Conservation (phyloP, 2,329 filamentous ascomycete species). For the Ophiocordyceps camponoti-rufipedis region DNA sequence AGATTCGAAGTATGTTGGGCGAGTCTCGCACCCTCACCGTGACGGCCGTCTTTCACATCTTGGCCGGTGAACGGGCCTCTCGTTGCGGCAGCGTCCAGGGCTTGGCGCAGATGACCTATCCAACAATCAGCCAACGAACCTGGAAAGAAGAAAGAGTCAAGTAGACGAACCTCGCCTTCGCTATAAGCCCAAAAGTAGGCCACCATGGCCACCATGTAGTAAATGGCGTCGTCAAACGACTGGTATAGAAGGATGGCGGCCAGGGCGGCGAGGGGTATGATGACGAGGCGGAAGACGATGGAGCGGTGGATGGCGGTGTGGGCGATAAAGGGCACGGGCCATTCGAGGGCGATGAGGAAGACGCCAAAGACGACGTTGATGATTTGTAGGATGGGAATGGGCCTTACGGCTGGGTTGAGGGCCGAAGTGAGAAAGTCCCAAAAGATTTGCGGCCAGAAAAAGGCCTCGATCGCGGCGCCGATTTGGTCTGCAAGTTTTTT, state of each 20-base stretch:
- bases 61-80: slow-evolving; percentile 6
- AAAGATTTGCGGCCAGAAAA: slow-evolving; percentile 98
- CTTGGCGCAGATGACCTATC: slow-evolving; percentile 46
- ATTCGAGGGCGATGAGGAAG: slow-evolving; percentile 70
- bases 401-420: slow-evolving; percentile 71
- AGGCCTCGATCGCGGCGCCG: slow-evolving; percentile 62
- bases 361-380: slow-evolving; percentile 76
- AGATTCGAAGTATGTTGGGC: not conserved
- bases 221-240: slow-evolving; percentile 77
- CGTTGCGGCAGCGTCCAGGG: slow-evolving; percentile 53
- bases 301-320: slow-evolving; percentile 67
- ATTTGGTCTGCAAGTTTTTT: slow-evolving; percentile 56
- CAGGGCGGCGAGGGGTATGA: slow-evolving; percentile 64
- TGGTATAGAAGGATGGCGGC: slow-evolving; percentile 71
- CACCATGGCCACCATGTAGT: slow-evolving; percentile 70
- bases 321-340: slow-evolving; percentile 64
- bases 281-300: slow-evolving; percentile 66
- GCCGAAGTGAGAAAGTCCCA: slow-evolving; percentile 92
- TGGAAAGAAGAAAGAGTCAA: not conserved
- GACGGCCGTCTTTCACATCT: not conserved
- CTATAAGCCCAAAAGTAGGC: slow-evolving; percentile 96
- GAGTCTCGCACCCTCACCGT: too few species aligned
- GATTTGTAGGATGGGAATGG: slow-evolving; percentile 73
- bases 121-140: too few species aligned
- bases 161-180: slow-evolving; percentile 70